These are phyloP conservation scores for Colletotrichum phormii DNA, from an alignment of 2,329 filamentous ascomycete genomes.

Conservation along the genomic window DNA sequence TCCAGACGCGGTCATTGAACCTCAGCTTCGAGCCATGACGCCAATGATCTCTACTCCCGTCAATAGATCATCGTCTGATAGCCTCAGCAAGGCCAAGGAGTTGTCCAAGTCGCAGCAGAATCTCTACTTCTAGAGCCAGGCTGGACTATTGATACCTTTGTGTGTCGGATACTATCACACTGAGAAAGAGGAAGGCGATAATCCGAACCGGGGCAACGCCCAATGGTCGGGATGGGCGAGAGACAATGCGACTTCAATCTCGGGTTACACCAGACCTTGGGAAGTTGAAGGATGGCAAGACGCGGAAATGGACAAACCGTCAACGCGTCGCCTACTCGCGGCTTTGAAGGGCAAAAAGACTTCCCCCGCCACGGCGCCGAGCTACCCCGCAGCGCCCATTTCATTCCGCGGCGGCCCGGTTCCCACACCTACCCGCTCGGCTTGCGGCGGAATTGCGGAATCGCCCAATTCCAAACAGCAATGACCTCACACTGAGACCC, in stretches of 20 bases:
- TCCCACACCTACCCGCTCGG: constrained; percentile 35
- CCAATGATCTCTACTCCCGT: not conserved
- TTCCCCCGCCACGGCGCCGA: constrained; percentile 26
- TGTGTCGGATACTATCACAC: too few species aligned
- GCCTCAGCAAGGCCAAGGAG: constrained; percentile 23
- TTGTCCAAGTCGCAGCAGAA: constrained; percentile 31
- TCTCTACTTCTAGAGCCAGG: constrained; percentile 25
- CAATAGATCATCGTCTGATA: not conserved
- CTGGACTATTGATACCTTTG: not conserved
- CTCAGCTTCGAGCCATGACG: constrained; percentile 19
- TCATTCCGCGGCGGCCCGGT: constrained; percentile 30
- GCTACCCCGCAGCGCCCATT: constrained; percentile 26
- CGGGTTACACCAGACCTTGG: not conserved
- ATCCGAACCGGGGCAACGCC: not conserved
- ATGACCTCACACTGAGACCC: constrained; percentile 18
- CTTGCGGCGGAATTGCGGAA: constrained; percentile 38
- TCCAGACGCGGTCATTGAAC: constrained; percentile 4
- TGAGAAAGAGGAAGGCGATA: not conserved
- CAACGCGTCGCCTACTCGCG: constrained; percentile 20
- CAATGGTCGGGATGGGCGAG: not conserved
- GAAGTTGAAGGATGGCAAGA: not conserved
- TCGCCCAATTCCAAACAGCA: constrained; percentile 13
- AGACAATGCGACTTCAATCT: not conserved
- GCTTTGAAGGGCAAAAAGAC: constrained; percentile 13
- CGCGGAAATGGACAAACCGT: not conserved